Evolutionary conservation across 2,329 filamentous ascomycete species (phyloP).

Genomic region (Cladosporium sp.): DNA sequence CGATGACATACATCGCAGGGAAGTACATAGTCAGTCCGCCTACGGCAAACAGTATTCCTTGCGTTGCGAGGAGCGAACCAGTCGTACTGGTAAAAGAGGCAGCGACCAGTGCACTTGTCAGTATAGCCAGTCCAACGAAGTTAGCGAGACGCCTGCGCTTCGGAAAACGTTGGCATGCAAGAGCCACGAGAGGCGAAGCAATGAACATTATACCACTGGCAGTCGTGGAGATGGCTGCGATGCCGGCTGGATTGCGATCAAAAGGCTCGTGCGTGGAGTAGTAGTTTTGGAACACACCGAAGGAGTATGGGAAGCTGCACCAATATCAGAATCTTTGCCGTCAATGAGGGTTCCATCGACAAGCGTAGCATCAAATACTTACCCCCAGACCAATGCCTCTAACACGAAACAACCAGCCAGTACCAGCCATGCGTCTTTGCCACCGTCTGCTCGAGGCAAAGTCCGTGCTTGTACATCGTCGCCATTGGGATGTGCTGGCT

Average conservation of each 20-base stretch:
- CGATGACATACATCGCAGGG: constrained; percentile 47
- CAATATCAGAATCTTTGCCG: not conserved
- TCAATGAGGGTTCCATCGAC: not conserved
- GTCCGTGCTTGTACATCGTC: constrained; percentile 14
- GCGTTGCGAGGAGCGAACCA: constrained; percentile 35
- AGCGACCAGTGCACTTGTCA: constrained; percentile 33
- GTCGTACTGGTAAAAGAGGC: constrained; percentile 35
- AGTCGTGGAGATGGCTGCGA: constrained; percentile 46
- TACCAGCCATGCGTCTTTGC: constrained; percentile 43
- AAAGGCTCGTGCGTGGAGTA: constrained; percentile 22
- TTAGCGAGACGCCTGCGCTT: constrained; percentile 33
- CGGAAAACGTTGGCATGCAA: constrained; percentile 36
- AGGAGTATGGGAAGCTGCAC: constrained; percentile 19
- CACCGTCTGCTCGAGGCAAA: constrained; percentile 35
- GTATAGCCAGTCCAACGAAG: constrained; percentile 35
- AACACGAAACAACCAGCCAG: constrained; percentile 40
- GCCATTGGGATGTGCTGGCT: not conserved
- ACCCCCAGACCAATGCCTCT: constrained; percentile 26
- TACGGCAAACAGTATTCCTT: constrained; percentile 40
- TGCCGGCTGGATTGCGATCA: constrained; percentile 22
- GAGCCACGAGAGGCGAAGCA: constrained; percentile 38
- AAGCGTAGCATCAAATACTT: not conserved
- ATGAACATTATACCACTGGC: constrained; percentile 46
- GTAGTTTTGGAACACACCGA: constrained; percentile 25
- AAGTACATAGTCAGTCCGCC: constrained; percentile 49